Evolutionary conservation across 495 filamentous ascomycete genomes (phyloP), one percentile per base, ranked within the genome.

Genomic region (Aspergillus cavernicola): DNA sequence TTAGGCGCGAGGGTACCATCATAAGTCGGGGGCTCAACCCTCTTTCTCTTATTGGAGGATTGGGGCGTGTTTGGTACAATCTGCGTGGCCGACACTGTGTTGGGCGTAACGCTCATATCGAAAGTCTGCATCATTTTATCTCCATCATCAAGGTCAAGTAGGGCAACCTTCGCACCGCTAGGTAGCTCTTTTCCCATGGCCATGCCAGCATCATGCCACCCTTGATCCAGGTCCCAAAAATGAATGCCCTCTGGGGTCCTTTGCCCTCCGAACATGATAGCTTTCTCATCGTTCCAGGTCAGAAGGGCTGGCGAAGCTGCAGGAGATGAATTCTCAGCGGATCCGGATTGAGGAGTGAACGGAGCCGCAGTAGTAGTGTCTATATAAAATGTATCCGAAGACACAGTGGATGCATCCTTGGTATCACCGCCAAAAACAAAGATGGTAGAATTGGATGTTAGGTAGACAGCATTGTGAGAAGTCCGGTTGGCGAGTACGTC

Each of bases 101-200:
- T 93, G n/a, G 95, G 92, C 3, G 82, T 84, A 10, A 74, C 74
- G 11, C 72, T 79, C 77, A 92, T 81, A 62, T 96, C 83, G 64
- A 91, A 97, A 1, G 81, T 80, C 56, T 91, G 81, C 11, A 97
- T 72, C n/a, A 89, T 76, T 64, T 90, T 93, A 67, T 87, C 90
- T 4, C 84, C 89, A 62, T 95, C 88, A 35, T 84, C 80, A 7
- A 83, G 85, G 45, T 74, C 71, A 16, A 95, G 66, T 12, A 97
- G 66, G 6, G 81, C 75, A 15, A 78, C 82, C 59, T 83, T 79
- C n/a, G 81, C 66, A 24, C 81, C 78, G 52, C 80, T 78, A 6
- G 79, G 61, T 9, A 92, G n/a, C n/a, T n/a, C n/a, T n/a, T n/a
- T 56, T 12, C 79, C 75, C 28, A 73, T 58, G n/a, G 75, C 71